Percentiles rank a stretch among this genome's conserved stretches.
phyloP scores from a whole-genome alignment of 2,329 filamentous ascomycete species.

The Drechmeria coniospora region DNA sequence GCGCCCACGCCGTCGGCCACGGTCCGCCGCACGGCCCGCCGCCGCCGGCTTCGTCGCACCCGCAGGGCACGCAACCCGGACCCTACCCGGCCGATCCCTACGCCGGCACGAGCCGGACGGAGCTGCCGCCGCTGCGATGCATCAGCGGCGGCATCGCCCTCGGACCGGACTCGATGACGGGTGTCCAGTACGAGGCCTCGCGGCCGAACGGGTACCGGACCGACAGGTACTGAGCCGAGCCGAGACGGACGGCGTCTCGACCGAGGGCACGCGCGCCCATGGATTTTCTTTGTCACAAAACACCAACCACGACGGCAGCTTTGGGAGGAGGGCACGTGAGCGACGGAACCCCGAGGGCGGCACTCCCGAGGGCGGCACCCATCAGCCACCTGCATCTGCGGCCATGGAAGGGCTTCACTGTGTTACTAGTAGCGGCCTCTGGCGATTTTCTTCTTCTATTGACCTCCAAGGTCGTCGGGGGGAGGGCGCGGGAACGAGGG shows the following conservation, averaged over 20 bases:
- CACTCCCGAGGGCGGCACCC: too few species aligned
- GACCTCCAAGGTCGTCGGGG: too few species aligned
- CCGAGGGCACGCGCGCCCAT: background rate
- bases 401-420: slow-evolving; percentile 4
- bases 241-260: background rate
- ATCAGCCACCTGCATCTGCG: slow-evolving; percentile 1
- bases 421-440: slow-evolving; percentile 6
- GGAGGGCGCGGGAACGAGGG: too few species aligned
- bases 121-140: slow-evolving; percentile 42
- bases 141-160: slow-evolving; percentile 27
- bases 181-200: slow-evolving; percentile 44
- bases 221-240: slow-evolving; percentile 18
- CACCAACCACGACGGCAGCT: background rate
- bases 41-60: slow-evolving; percentile 7
- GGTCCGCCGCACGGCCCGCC: slow-evolving; percentile 27
- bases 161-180: slow-evolving; percentile 47
- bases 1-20: slow-evolving; percentile 29
- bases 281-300: slow-evolving; percentile 1
- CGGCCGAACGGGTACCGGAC: slow-evolving; percentile 30
- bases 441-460: slow-evolving; percentile 1
- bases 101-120: slow-evolving; percentile 22
- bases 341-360: too few species aligned
- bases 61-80: slow-evolving; percentile 4
- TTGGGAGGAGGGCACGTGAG: background rate
- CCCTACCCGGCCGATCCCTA: slow-evolving; percentile 16